Evolutionary conservation across 257 asterid genomes (phyloP).

Genomic region (Nicotiana sylvestris): DNA sequence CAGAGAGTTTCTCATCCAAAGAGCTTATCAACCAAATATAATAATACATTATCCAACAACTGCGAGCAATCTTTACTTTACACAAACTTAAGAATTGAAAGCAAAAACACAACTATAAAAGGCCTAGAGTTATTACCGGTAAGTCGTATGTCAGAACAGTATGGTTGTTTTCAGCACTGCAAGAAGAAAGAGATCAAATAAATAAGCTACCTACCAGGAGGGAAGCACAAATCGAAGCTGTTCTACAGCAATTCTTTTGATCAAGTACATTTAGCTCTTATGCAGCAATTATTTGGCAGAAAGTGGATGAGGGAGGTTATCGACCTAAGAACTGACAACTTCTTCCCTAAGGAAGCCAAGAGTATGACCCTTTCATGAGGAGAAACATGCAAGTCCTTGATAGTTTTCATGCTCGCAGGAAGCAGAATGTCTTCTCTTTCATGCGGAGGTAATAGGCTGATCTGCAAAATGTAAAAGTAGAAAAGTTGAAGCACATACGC

Average conservation of each 20-base stretch:
- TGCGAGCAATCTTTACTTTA: not conserved
- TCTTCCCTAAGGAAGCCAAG: constrained; percentile 85
- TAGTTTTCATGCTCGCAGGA: constrained; percentile 50
- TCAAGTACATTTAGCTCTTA: not conserved
- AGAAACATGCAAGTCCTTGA: constrained; percentile 74
- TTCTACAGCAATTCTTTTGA: not conserved
- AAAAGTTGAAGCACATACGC: not conserved
- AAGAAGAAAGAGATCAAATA: constrained; percentile 18
- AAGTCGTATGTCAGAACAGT: constrained; percentile 62
- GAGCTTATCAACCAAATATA: constrained; percentile 6
- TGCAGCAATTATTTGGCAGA: not conserved
- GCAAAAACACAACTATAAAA: not conserved
- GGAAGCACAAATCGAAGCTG: constrained; percentile 12
- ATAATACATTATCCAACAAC: not conserved
- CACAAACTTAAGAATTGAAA: not conserved
- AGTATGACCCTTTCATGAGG: constrained; percentile 71
- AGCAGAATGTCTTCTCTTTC: constrained; percentile 71
- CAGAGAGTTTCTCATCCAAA: not conserved
- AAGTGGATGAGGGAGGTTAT: constrained; percentile 14
- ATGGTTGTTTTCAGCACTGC: constrained; percentile 83
- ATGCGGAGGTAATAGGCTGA: constrained; percentile 51
- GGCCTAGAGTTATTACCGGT: constrained; percentile 56
- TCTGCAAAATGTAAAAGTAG: constrained; percentile 38
- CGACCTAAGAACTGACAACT: constrained; percentile 71
- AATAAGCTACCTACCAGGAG: constrained; percentile 18